Percentiles rank a stretch among this genome's conserved stretches.
Conservation (phyloP, 805 yeast species). For the Grigorovia yakushimaensis region DNA sequence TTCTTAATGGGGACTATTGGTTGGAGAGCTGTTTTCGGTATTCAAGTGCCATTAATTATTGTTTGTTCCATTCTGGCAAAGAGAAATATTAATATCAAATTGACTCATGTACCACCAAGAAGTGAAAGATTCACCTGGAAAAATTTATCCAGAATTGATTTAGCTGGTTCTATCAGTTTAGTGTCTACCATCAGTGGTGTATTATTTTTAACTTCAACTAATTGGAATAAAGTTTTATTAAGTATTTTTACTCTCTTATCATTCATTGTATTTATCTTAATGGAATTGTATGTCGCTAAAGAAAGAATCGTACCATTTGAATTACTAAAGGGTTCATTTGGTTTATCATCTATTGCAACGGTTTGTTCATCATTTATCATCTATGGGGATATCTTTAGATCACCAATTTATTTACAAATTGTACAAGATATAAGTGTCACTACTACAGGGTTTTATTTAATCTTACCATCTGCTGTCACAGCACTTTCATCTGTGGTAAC, state of each 20-base stretch:
- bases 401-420: constrained; percentile 48
- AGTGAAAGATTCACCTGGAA: constrained; percentile 35
- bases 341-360: constrained; percentile 41
- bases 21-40: constrained; percentile 51
- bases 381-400: constrained; percentile 45
- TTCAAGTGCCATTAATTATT: constrained; percentile 40
- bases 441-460: constrained; percentile 42
- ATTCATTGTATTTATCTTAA: constrained; percentile 31
- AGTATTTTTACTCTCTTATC: constrained; percentile 19
- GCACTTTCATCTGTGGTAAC: constrained; percentile 48
- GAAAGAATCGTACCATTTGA: constrained; percentile 56
- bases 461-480: constrained; percentile 46
- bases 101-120: constrained; percentile 41
- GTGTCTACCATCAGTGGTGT: constrained; percentile 42
- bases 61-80: constrained; percentile 31
- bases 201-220: constrained; percentile 40
- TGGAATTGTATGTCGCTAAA: constrained; percentile 27
- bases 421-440: constrained; percentile 44
- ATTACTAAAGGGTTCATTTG: constrained; percentile 44
- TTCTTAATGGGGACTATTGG: constrained; percentile 46
- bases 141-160: constrained; percentile 52
- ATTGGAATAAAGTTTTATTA: constrained; percentile 34
- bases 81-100: constrained; percentile 33
- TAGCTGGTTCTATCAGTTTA: constrained; percentile 54
- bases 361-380: constrained; percentile 35